Evolutionary conservation across 2,329 filamentous ascomycete genomes (phyloP).

Genomic region (Sclerotinia nivalis): DNA sequence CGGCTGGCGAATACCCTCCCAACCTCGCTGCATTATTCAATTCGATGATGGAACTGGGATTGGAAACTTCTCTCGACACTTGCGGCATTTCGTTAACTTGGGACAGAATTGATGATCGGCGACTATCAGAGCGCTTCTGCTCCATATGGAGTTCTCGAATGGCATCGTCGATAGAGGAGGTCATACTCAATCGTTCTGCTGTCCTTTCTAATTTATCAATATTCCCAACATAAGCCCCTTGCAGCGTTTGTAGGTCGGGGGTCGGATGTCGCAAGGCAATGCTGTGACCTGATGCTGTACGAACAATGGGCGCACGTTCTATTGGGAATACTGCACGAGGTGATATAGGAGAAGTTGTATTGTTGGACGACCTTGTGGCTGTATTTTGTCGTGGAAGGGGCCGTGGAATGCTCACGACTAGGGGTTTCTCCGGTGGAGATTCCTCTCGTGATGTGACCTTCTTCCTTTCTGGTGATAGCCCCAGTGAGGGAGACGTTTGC

Average conservation of each 20-base stretch:
- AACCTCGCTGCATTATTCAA: constrained; percentile 66
- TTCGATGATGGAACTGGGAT: constrained; percentile 64
- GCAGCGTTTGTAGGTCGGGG: constrained; percentile 62
- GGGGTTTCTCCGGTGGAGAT: constrained; percentile 20
- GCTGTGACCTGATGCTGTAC: constrained; percentile 38
- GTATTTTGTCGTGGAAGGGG: constrained; percentile 29
- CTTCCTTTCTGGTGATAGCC: constrained; percentile 18
- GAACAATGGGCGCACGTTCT: constrained; percentile 30
- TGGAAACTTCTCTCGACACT: constrained; percentile 49
- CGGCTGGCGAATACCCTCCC: constrained; percentile 69
- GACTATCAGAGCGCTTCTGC: constrained; percentile 68
- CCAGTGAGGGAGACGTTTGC: constrained; percentile 9
- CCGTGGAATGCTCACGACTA: constrained; percentile 28
- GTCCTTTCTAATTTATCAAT: constrained; percentile 74
- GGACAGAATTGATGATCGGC: constrained; percentile 62
- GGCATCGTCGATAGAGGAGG: constrained; percentile 74
- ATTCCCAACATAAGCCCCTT: constrained; percentile 64
- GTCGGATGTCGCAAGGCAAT: constrained; percentile 54
- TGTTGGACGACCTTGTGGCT: constrained; percentile 29
- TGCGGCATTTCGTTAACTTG: constrained; percentile 35
- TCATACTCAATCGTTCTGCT: constrained; percentile 71
- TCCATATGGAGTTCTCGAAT: constrained; percentile 72
- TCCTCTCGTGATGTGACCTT: constrained; percentile 19
- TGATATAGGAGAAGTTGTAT: constrained; percentile 23
- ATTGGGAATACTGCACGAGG: constrained; percentile 21